Percentiles rank a stretch among this genome's conserved stretches.
These are phyloP conservation scores for Vachellia collinsii DNA, from an alignment of 306 rosid species.

Conservation along the genomic window DNA sequence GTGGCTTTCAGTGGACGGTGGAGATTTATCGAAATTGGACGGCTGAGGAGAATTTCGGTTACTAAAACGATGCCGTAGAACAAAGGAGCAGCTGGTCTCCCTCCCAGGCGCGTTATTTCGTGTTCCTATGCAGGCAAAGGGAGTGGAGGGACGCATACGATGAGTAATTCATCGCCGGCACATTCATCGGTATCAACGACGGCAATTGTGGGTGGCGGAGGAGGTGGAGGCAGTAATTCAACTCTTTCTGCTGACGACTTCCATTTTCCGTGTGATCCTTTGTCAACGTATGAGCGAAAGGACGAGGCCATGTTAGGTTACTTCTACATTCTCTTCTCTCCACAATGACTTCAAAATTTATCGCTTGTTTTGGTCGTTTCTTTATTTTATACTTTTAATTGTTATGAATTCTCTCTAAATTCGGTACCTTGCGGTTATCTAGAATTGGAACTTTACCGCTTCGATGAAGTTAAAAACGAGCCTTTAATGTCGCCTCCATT, in stretches of 20 bases:
- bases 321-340: constrained; percentile 12
- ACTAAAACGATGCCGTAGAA: background rate
- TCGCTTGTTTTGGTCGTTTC: background rate
- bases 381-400: constrained; percentile 5
- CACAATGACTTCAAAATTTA: background rate
- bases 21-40: background rate
- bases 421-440: constrained; percentile 13
- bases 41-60: background rate
- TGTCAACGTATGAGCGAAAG: constrained; percentile 72
- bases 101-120: background rate
- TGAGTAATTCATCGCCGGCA: constrained; percentile 83
- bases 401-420: background rate
- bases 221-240: constrained; percentile 53
- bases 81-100: background rate
- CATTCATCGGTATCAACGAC: constrained; percentile 81
- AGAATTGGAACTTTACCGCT: background rate
- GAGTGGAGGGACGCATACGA: constrained; percentile 5
- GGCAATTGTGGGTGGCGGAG: constrained; percentile 64
- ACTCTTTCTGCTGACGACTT: constrained; percentile 67
- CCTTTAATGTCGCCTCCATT: background rate
- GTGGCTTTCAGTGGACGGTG: background rate
- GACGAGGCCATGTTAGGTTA: constrained; percentile 83
- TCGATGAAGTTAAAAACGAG: background rate
- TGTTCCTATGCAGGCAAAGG: background rate
- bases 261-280: constrained; percentile 59